Percentiles rank a stretch among this genome's conserved stretches.
These are phyloP conservation scores for Datura wrightii DNA, from an alignment of 257 asterid species.

Conservation along the genomic window DNA sequence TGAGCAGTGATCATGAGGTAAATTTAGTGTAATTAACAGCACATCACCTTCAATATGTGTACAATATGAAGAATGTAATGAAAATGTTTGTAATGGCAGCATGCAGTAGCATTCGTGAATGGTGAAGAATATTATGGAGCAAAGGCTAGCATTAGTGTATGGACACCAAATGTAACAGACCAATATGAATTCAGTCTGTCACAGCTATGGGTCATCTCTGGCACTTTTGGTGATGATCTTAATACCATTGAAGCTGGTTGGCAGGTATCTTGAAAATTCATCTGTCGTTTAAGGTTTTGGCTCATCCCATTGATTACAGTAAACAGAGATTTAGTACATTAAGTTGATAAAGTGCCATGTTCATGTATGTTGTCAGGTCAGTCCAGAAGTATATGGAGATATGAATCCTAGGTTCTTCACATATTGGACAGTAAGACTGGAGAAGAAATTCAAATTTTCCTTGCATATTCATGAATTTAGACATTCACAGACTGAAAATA, in stretches of 20 bases:
- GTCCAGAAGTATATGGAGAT: constrained; percentile 31
- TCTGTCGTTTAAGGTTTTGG: too few relatives aligned
- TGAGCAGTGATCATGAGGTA: constrained; percentile 89
- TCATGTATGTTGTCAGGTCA: constrained; percentile 30
- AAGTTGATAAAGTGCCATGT: constrained; percentile 24
- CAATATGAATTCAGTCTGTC: constrained; percentile 34
- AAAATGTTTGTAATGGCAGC: neutral
- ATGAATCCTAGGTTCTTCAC: constrained; percentile 32
- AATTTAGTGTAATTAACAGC: neutral
- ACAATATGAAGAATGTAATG: too few relatives aligned
- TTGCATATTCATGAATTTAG: neutral
- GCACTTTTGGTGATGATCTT: constrained; percentile 31
- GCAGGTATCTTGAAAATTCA: constrained; percentile 6
- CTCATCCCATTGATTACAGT: neutral
- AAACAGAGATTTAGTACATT: constrained; percentile 4
- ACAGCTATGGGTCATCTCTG: constrained; percentile 32
- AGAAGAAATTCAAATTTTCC: too few relatives aligned
- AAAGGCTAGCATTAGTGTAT: constrained; percentile 27
- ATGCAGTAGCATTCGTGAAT: constrained; percentile 32
- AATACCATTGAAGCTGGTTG: constrained; percentile 33
- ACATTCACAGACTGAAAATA: neutral
- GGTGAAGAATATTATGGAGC: constrained; percentile 31
- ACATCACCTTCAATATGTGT: too few relatives aligned
- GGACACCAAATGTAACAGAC: constrained; percentile 31
- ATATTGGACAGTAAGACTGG: constrained; percentile 28